Evolutionary conservation across 176 grass and related monocot genomes (phyloP), one percentile per base, ranked within the genome.

Genomic region (Avena sativa): DNA sequence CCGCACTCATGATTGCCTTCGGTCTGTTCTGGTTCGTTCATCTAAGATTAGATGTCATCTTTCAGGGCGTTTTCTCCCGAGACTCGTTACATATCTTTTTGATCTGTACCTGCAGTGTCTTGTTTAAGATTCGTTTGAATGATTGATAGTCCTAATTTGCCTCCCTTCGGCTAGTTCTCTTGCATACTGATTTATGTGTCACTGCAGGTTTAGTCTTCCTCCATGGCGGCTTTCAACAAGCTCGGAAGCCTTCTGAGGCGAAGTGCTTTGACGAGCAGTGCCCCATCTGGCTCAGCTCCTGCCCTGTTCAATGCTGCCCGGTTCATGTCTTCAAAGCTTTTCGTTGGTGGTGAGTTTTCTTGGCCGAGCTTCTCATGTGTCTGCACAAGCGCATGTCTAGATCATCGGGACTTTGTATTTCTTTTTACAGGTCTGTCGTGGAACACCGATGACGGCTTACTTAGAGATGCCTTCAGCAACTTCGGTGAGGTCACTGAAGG

Each of bases 401-500:
- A 6, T 1, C 13, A n/a, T 3, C n/a, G 5, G 12, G 2, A 47
- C 51, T 53, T 78, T 15, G n/a, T 47, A 0, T 4, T 34, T 52
- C 1, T 17, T 51, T 57, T 50, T 73, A 71, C 90, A 96, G 97
- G 94, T 66, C 87, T 96, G 60, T 87, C 91, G 6, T 99, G 34
- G n/a, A 16, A 20, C 21, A 90, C 86, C 17, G 78, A 93, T 38
- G 94, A 99, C 5, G 12, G 86, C 0, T 34, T 69, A 0, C 89
- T 99, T 48, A 90, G 10, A 74, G 81, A 94, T 0, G 94, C 94
- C 3, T 99, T 97, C 12, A 40, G 28, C 51, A 1, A 26, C 49
- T 99, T 94, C 0, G 97, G 97, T 21, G 87, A 89, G 12, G 87
- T 99, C n/a, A 44, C 70, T 82, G 94, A 99, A 86, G 94, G 97